These are phyloP conservation scores for Candida dendrica DNA, from an alignment of 805 yeast species.

Conservation along the genomic window DNA sequence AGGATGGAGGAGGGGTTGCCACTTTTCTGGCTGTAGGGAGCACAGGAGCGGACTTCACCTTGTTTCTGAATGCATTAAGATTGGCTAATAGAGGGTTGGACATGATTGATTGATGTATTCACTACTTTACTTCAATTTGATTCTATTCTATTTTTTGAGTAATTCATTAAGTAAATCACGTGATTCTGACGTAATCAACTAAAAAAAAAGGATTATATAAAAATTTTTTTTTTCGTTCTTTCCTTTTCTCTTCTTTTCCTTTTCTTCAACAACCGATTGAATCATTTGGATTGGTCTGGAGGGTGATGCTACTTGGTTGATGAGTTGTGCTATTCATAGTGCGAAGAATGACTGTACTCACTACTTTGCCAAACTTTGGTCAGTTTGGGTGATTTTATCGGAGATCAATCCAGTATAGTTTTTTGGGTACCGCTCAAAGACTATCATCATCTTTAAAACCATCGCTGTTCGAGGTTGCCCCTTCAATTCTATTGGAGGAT, in stretches of 20 bases:
- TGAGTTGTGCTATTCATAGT: not conserved
- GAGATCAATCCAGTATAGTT: not conserved
- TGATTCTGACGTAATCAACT: too few species aligned
- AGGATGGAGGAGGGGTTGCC: slow-evolving; percentile 8
- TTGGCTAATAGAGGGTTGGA: slow-evolving; percentile 43
- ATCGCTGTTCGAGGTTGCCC: slow-evolving; percentile 96
- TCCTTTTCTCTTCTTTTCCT: not conserved
- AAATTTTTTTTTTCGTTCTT: not conserved
- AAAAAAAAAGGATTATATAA: too few species aligned
- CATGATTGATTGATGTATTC: slow-evolving; percentile 8
- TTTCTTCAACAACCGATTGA: too few species aligned
- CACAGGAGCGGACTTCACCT: slow-evolving; percentile 51
- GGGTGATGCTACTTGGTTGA: not conserved
- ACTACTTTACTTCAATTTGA: too few species aligned
- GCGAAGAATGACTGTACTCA: too few species aligned
- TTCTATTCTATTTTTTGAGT: too few species aligned
- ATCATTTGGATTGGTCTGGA: too few species aligned
- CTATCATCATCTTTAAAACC: slow-evolving; percentile 81
- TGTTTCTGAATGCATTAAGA: slow-evolving; percentile 57
- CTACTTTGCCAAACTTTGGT: too few species aligned
- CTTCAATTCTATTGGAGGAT: slow-evolving; percentile 37
- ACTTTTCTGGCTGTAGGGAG: slow-evolving; percentile 31
- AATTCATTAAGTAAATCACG: too few species aligned
- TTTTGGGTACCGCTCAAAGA: slow-evolving; percentile 2
- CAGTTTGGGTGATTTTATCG: not conserved